Percentiles rank a stretch among this genome's conserved stretches.
Evolutionary conservation across 768 basidiomycete species (phyloP).

Genomic region (Podaxis sp.): DNA sequence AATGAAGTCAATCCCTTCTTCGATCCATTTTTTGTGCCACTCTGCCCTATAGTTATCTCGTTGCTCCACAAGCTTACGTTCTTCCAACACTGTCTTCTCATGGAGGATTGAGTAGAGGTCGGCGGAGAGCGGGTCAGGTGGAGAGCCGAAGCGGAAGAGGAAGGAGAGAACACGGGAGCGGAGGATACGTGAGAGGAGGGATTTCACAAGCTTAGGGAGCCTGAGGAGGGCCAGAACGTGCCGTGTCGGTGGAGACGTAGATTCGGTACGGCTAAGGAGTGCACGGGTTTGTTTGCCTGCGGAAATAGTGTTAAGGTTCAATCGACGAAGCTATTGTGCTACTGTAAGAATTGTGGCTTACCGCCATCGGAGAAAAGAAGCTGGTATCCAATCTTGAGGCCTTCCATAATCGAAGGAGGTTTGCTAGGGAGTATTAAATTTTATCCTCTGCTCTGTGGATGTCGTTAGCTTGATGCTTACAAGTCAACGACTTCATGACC

Average conservation of each 20-base stretch:
- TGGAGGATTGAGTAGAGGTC: constrained; percentile 39
- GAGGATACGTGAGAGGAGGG: constrained; percentile 39
- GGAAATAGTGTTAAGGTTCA: constrained; percentile 3
- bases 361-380: constrained; percentile 59
- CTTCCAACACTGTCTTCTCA: constrained; percentile 50
- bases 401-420: constrained; percentile 50
- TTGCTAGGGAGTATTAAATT: constrained; percentile 20
- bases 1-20: constrained; percentile 59
- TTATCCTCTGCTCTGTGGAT: background rate
- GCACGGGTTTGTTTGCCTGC: constrained; percentile 45
- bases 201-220: constrained; percentile 42
- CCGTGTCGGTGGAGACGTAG: constrained; percentile 29
- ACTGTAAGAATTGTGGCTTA: constrained; percentile 22
- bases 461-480: constrained; percentile 34
- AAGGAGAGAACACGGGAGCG: constrained; percentile 38
- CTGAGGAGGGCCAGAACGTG: constrained; percentile 33
- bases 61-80: constrained; percentile 46
- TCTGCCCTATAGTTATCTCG: constrained; percentile 42
- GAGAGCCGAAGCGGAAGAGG: constrained; percentile 39
- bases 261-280: constrained; percentile 34
- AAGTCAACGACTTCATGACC: constrained; percentile 67
- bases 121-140: constrained; percentile 36
- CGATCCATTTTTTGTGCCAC: constrained; percentile 48
- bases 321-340: background rate
- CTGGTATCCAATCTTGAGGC: constrained; percentile 53